phyloP scores from a whole-genome alignment of 1,284 basidiomycete genomes.

The Boletus subluridellus region DNA sequence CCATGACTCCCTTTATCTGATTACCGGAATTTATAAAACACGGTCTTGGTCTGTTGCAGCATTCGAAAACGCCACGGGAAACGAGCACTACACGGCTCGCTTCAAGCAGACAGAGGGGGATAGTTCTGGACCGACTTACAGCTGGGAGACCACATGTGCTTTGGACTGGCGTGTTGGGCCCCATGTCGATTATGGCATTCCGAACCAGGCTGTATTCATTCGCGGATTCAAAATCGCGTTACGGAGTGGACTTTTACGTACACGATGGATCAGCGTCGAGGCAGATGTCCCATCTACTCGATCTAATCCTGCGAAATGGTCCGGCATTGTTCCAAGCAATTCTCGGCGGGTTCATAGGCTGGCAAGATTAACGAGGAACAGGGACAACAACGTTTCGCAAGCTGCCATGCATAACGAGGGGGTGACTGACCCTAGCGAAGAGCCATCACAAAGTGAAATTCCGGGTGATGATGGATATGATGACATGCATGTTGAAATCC shows the following conservation, averaged over 20 bases:
- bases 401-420: background rate
- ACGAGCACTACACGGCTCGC: background rate
- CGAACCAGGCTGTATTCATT: constrained; percentile 14
- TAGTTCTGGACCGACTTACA: background rate
- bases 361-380: background rate
- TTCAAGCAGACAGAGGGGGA: background rate
- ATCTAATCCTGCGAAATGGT: background rate
- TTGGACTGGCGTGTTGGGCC: constrained; percentile 11
- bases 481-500: background rate
- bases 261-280: constrained; percentile 1
- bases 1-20: constrained; percentile 13
- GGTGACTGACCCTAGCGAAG: background rate
- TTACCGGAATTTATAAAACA: constrained; percentile 15
- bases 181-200: background rate
- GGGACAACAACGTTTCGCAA: background rate
- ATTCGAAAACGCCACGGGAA: background rate
- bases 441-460: background rate
- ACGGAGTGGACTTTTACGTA: background rate
- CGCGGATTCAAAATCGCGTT: constrained; percentile 16
- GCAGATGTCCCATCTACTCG: constrained; percentile 3
- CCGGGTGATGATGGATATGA: background rate
- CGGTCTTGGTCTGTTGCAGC: constrained; percentile 3
- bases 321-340: background rate
- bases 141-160: constrained; percentile 2
- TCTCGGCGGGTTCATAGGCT: background rate